Evolutionary conservation across 352 stramenopile species (phyloP).

Genomic region (Globisporangium carolinianum): DNA sequence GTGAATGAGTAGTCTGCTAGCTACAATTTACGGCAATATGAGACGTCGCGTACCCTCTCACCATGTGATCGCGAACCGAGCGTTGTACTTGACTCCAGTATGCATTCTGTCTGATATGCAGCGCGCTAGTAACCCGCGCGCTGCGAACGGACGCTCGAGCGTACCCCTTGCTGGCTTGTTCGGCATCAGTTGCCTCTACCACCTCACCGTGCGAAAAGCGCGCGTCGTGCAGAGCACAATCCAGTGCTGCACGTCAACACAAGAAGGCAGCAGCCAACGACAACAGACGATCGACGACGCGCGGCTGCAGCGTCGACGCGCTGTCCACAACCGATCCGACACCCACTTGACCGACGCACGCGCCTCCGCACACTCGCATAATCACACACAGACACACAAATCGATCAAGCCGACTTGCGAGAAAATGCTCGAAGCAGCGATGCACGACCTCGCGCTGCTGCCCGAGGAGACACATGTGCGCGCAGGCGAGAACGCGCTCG

Average conservation of each 20-base stretch:
- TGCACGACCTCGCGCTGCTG: conserved; percentile 24
- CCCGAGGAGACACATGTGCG: conserved; percentile 56
- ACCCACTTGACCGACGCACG: background rate
- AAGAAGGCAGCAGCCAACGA: background rate
- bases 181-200: too few relatives aligned
- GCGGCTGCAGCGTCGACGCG: background rate
- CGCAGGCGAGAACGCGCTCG: conserved; percentile 52
- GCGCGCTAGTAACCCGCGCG: too few relatives aligned
- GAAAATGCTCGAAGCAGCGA: conserved; percentile 1
- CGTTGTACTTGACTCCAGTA: background rate
- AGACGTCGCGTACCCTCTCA: background rate
- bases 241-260: too few relatives aligned
- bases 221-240: too few relatives aligned
- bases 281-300: background rate
- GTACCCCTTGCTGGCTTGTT: too few relatives aligned
- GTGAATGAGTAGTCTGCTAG: too few relatives aligned
- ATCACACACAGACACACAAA: background rate
- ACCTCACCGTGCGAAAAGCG: too few relatives aligned
- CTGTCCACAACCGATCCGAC: background rate
- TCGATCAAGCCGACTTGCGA: background rate
- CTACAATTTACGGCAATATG: too few relatives aligned
- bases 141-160: too few relatives aligned
- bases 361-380: background rate
- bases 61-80: background rate
- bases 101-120: background rate